Base-by-base conservation (phyloP, 2,329 filamentous ascomycete species). In the Aureobasidium mangrovei region DNA sequence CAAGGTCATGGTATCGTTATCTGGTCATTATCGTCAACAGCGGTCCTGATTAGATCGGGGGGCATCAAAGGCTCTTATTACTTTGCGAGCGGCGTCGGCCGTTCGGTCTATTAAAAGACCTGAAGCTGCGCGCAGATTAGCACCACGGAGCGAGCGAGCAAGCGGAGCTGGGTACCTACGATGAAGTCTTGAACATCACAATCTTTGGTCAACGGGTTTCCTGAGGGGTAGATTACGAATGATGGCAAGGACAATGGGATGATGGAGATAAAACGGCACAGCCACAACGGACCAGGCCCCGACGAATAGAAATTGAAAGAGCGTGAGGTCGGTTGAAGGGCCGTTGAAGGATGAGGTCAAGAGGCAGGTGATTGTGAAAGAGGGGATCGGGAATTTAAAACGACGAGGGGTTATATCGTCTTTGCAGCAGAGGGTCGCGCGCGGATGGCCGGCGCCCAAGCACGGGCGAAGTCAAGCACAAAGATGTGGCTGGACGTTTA, bases 171-270 rank as follows among this genome's bases (percentile, higher is more conserved):
- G 32, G 40, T 31, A 53, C 49, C 44, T 53, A 53, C 49, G 49
- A 53, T 5, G 49, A n/a, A 53, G 49, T 43, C 49, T 53, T 44
- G 32, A 53, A 53, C 49, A 53, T 53, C 18, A n/a, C 32, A 53
- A 53, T 36, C 2, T 27, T 38, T 10, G 27, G 44, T 36, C 39
- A 53, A 53, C 49, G 49, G 49, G 32, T 7, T 35, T 40, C 7
- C 32, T 18, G 40, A 44, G 40, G 39, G 49, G 40, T 44, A 44
- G 49, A 53, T 53, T 53, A 53, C 49, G 49, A 43, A 42, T 35
- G 38, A 42, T 35, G 28, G 32, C 32, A 10, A 40, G 38, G 3
- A 53, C 24, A 39, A 35, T 46, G 43, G n/a, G 41, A 6, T 24
- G 43, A 33, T 7, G 49, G 12, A 18, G 8, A 24, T 38, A 8